These are phyloP conservation scores for Melanogaster broomeanus DNA, from an alignment of 768 basidiomycete species.

Conservation along the genomic window DNA sequence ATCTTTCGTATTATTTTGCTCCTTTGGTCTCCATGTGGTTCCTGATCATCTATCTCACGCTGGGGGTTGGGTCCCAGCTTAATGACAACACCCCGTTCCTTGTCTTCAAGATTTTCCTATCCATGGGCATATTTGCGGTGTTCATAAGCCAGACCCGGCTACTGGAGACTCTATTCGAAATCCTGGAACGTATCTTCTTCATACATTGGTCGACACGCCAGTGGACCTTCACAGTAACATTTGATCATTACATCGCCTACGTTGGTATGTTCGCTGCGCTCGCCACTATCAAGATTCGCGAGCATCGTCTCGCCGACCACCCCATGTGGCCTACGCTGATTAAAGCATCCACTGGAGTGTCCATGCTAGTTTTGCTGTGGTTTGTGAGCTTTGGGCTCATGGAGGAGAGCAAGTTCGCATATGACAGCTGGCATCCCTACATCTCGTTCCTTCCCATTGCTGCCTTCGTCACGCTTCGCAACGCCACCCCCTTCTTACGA, in stretches of 20 bases:
- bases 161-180: conserved; percentile 61
- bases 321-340: conserved; percentile 59
- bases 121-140: conserved; percentile 61
- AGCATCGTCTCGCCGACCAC: conserved; percentile 69
- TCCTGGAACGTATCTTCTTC: conserved; percentile 64
- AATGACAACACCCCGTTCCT: conserved; percentile 74
- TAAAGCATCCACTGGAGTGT: conserved; percentile 50
- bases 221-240: conserved; percentile 86
- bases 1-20: conserved; percentile 88
- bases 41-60: conserved; percentile 80
- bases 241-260: conserved; percentile 90
- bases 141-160: conserved; percentile 67
- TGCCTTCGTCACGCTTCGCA: conserved; percentile 75
- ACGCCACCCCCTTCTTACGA: conserved; percentile 69
- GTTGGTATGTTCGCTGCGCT: conserved; percentile 81
- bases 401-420: conserved; percentile 78
- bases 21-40: conserved; percentile 93
- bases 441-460: conserved; percentile 80
- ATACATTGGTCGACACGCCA: conserved; percentile 86
- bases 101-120: conserved; percentile 66
- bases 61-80: conserved; percentile 67
- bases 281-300: conserved; percentile 72
- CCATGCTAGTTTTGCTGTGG: conserved; percentile 62
- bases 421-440: conserved; percentile 85
- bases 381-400: conserved; percentile 82